Conservation (phyloP, 2,329 filamentous ascomycete genomes). For the Trichoderma guizhouense region DNA sequence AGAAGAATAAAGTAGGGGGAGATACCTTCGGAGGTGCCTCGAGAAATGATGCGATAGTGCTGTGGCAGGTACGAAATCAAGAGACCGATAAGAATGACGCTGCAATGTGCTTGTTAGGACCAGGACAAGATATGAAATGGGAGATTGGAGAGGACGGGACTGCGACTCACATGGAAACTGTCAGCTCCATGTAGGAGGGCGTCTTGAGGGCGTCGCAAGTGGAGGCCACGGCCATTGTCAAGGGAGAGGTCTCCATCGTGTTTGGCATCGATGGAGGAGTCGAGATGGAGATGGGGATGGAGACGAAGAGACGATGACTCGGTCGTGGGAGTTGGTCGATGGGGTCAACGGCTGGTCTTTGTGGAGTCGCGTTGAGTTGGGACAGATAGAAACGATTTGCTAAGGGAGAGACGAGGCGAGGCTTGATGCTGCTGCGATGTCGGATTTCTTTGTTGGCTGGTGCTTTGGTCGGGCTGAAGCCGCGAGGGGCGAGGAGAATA, state of each 20-base stretch:
- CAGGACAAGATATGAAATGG: neutral
- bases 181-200: slow-evolving; percentile 53
- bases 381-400: neutral
- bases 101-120: slow-evolving; percentile 26
- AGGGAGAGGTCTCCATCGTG: slow-evolving; percentile 21
- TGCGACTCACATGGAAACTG: slow-evolving; percentile 51
- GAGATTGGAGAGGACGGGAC: neutral
- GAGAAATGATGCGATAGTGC: slow-evolving; percentile 83
- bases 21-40: slow-evolving; percentile 86
- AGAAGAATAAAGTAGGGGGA: slow-evolving; percentile 93
- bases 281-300: neutral
- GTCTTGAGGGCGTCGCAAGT: slow-evolving; percentile 50
- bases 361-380: neutral
- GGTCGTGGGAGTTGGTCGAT: neutral
- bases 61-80: slow-evolving; percentile 92
- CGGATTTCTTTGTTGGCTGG: neutral
- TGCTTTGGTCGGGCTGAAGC: slow-evolving; percentile 5
- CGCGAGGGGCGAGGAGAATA: neutral
- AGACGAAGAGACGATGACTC: neutral
- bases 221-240: slow-evolving; percentile 13
- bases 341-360: neutral
- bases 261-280: neutral
- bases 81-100: slow-evolving; percentile 80
- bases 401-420: neutral
- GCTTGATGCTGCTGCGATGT: neutral